These are phyloP conservation scores for Aspergillus biplanus DNA, from an alignment of 495 filamentous ascomycete genomes.

Conservation along the genomic window DNA sequence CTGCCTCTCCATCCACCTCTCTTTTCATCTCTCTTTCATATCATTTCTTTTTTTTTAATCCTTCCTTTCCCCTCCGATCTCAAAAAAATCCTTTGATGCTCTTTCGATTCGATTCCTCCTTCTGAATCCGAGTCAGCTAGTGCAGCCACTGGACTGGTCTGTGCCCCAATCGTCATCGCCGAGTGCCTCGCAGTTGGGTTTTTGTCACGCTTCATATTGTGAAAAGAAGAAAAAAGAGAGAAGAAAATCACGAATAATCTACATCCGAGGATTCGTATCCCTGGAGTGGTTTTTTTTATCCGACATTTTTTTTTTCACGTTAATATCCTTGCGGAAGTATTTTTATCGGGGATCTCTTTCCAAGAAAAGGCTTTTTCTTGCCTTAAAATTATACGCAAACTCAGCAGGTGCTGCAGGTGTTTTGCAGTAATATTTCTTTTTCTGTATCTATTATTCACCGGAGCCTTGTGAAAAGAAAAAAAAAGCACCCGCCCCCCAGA, in stretches of 20 bases:
- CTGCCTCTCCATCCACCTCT: conserved; percentile 22
- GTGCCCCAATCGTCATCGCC: conserved; percentile 44
- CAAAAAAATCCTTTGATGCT: conserved; percentile 28
- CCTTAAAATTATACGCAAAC: conserved; percentile 56
- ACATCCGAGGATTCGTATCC: conserved; percentile 14
- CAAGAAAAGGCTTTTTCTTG: conserved; percentile 10
- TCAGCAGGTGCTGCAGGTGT: conserved; percentile 94
- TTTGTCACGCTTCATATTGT: conserved; percentile 15
- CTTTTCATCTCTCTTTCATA: conserved; percentile 6
- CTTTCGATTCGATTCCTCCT: conserved; percentile 31
- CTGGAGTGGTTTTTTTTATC: conserved; percentile 27
- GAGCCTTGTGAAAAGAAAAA: conserved; percentile 24
- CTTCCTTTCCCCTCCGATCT: conserved; percentile 10
- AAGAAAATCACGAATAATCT: conserved; percentile 9
- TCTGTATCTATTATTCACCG: conserved; percentile 46
- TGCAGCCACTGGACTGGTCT: conserved; percentile 59
- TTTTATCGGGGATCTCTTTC: conserved; percentile 12
- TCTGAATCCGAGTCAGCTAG: conserved; percentile 33
- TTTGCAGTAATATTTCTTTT: conserved; percentile 50
- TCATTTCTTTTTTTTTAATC: conserved; percentile 9
- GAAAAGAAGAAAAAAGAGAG: conserved; percentile 14
- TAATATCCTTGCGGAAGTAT: conserved; percentile 21
- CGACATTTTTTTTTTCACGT: conserved; percentile 14
- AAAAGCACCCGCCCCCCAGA: conserved; percentile 1
- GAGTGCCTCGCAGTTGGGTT: conserved; percentile 30